Base-by-base conservation (phyloP, 1,284 basidiomycete species). In the Ganoderma multipileum region DNA sequence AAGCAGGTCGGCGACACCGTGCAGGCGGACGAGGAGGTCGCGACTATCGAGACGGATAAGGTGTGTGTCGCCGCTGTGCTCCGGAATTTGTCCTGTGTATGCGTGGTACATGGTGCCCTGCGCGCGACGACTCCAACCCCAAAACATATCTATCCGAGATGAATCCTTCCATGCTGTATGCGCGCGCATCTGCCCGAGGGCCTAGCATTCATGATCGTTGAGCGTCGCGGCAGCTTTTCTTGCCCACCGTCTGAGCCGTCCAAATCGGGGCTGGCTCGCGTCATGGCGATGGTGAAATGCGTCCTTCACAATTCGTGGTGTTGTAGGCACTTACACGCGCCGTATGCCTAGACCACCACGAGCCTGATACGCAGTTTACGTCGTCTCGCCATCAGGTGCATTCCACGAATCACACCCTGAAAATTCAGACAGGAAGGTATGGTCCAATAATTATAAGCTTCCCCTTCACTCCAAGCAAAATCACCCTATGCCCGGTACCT, bases 31-130 rank as follows among this genome's bases (percentile, higher is more conserved):
- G 97, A 99, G 83, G 97, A 99, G 84, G 87, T 99, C 67, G 97
- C 96, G 33, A 97, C 95, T 60, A 99, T 99, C 75, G 97, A 99
- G 85, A 99, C 97, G 16, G 97, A 99, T 88, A 99, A 99, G 93
- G 96, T 95, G 72, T 67, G 80, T 73, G 18, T 18, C 47, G 23
- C 11, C 47, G 23, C 14, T 26, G 3, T 26, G 47, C 47, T n/a
- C 23, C 2, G 23, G n/a, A 26, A 5, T 26, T 50, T 26, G 47
- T 50, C 47, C 23, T 50, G 47, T 50, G 7, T 26, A 23, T 42
- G 55, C 20, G 33, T 16, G 52, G 28, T 42, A 44, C 20, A 26
- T 16, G 52, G 28, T 18, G 30, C 28, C 26, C 30, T 55, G 18
- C 28, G 52, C 52, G 52, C 28, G 52, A 33, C n/a, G 20, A n/a